Conservation (phyloP, 2,329 filamentous ascomycete species). For the Fusarium sp. region DNA sequence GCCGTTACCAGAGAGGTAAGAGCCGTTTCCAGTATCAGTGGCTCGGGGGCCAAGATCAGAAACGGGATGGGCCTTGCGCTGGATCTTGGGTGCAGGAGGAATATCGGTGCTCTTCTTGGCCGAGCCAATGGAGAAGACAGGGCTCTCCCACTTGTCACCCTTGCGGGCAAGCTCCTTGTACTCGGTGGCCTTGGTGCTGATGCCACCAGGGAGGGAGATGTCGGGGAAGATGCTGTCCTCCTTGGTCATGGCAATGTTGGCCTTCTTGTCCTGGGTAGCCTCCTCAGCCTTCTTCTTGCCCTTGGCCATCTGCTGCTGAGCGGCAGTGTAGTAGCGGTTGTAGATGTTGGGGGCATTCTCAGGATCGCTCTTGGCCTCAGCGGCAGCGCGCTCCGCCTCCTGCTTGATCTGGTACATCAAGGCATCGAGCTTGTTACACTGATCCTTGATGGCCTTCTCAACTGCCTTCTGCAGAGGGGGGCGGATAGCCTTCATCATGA, state of each 20-base stretch:
- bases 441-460: constrained; percentile 89
- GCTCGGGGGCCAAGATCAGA: constrained; percentile 24
- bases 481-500: constrained; percentile 85
- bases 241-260: constrained; percentile 69
- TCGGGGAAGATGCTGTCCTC: constrained; percentile 91
- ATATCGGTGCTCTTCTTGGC: constrained; percentile 80
- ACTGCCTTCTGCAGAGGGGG: constrained; percentile 88
- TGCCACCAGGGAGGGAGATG: constrained; percentile 83
- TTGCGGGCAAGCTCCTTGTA: constrained; percentile 89
- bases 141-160: constrained; percentile 95
- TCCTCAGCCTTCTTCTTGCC: constrained; percentile 82
- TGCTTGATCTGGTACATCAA: constrained; percentile 82
- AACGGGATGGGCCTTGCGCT: constrained; percentile 56
- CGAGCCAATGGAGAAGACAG: constrained; percentile 88
- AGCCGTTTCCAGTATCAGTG: constrained; percentile 27
- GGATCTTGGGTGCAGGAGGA: constrained; percentile 68
- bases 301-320: constrained; percentile 79
- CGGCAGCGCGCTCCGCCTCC: constrained; percentile 80
- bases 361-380: constrained; percentile 70
- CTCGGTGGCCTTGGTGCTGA: constrained; percentile 93
- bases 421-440: constrained; percentile 80
- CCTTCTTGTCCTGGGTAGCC: constrained; percentile 73
- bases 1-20: constrained; percentile 30
- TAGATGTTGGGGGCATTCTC: constrained; percentile 86
- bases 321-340: constrained; percentile 81